phyloP scores from a whole-genome alignment of 257 asterid genomes.

The Scutellaria minor region DNA sequence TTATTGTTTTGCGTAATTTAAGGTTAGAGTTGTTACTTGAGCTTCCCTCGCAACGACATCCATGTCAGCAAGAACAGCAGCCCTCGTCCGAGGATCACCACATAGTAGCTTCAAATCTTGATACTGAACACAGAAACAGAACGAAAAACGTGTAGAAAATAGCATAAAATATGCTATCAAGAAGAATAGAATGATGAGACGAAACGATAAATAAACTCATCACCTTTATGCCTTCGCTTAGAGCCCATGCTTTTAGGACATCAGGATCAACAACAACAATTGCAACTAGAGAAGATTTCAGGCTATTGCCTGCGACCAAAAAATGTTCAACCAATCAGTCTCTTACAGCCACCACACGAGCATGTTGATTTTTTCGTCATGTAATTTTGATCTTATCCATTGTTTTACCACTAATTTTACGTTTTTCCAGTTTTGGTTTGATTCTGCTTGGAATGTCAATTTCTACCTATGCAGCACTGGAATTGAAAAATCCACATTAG shows the following conservation, averaged over 20 bases:
- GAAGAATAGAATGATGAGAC: background rate
- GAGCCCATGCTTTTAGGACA: slow-evolving; percentile 64
- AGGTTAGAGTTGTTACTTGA: slow-evolving; percentile 50
- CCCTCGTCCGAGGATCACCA: slow-evolving; percentile 55
- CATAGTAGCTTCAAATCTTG: slow-evolving; percentile 56
- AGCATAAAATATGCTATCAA: background rate
- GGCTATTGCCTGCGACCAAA: slow-evolving; percentile 61
- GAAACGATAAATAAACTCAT: slow-evolving; percentile 5
- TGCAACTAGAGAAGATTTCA: slow-evolving; percentile 67
- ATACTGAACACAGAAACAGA: slow-evolving; percentile 45
- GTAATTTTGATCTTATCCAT: too few species aligned
- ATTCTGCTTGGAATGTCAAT: background rate
- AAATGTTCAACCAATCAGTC: background rate
- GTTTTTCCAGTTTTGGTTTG: too few species aligned
- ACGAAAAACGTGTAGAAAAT: background rate
- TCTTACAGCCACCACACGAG: too few species aligned
- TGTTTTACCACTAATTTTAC: too few species aligned
- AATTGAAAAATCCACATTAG: too few species aligned
- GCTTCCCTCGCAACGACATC: slow-evolving; percentile 68
- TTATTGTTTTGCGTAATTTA: background rate
- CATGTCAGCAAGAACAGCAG: slow-evolving; percentile 73
- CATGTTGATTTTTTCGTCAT: too few species aligned
- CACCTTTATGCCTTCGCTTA: slow-evolving; percentile 67
- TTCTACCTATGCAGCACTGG: too few species aligned
- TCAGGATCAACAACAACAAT: slow-evolving; percentile 68